These are phyloP conservation scores for Ochetophila trinervis DNA, from an alignment of 306 rosid species.

Conservation along the genomic window DNA sequence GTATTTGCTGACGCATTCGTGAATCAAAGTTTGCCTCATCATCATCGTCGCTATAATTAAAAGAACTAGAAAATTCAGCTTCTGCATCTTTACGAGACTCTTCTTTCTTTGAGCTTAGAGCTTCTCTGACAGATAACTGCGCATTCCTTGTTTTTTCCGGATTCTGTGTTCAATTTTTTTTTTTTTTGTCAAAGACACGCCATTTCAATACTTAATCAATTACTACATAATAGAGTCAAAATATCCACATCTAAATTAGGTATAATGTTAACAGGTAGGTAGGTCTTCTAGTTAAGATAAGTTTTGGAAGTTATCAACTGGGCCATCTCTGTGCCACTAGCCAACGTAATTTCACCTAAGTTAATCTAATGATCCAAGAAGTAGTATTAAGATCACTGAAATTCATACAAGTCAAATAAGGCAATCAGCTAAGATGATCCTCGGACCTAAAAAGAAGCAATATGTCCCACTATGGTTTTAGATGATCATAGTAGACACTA, in stretches of 20 bases:
- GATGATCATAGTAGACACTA: constrained; percentile 22
- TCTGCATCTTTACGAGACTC: constrained; percentile 47
- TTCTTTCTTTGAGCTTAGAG: constrained; percentile 71
- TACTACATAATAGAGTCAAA: background rate
- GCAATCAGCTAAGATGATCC: background rate
- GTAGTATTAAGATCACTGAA: background rate
- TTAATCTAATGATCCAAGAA: background rate
- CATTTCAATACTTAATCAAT: background rate
- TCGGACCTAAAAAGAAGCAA: constrained; percentile 5
- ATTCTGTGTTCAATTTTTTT: constrained; percentile 38
- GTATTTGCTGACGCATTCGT: constrained; percentile 83
- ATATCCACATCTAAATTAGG: constrained; percentile 2
- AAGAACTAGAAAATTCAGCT: constrained; percentile 32
- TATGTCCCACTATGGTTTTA: constrained; percentile 14
- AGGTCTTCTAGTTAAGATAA: no score
- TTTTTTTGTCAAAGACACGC: background rate
- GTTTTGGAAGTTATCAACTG: no score
- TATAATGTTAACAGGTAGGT: constrained; percentile 1
- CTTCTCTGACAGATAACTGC: constrained; percentile 85
- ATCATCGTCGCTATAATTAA: constrained; percentile 50
- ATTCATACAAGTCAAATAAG: background rate
- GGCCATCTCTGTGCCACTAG: background rate
- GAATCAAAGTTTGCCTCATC: constrained; percentile 80
- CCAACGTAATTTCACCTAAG: background rate
- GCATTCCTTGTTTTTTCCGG: constrained; percentile 49